These are phyloP conservation scores for Boletus vermiculosoides DNA, from an alignment of 768 basidiomycete genomes.

Conservation along the genomic window DNA sequence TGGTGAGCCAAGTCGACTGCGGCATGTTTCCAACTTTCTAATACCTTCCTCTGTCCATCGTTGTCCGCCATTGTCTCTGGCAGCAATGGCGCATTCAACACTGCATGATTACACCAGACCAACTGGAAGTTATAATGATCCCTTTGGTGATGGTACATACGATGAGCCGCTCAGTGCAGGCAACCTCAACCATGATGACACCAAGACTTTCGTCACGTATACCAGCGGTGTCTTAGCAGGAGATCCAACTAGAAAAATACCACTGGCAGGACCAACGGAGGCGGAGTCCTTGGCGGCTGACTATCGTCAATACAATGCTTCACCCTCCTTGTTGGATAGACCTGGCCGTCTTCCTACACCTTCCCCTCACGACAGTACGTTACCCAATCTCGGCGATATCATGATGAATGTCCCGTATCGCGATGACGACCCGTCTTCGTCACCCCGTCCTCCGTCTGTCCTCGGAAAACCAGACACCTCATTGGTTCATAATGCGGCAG, in stretches of 20 bases:
- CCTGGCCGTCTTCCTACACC: slow-evolving; percentile 19
- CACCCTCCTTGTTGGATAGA: slow-evolving; percentile 12
- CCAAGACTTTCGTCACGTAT: slow-evolving; percentile 18
- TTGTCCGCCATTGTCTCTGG: slow-evolving; percentile 21
- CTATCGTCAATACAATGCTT: slow-evolving; percentile 24
- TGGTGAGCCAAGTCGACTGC: background rate
- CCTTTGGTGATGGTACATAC: slow-evolving; percentile 26
- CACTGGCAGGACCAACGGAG: slow-evolving; percentile 15
- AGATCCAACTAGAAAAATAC: slow-evolving; percentile 8
- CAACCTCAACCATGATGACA: slow-evolving; percentile 17
- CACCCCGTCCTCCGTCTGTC: slow-evolving; percentile 12
- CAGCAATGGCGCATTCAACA: slow-evolving; percentile 25
- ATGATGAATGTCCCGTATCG: slow-evolving; percentile 18
- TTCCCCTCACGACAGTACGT: slow-evolving; percentile 9
- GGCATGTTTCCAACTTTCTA: background rate
- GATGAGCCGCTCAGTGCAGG: slow-evolving; percentile 22
- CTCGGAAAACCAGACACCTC: slow-evolving; percentile 31
- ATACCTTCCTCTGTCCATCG: slow-evolving; percentile 1
- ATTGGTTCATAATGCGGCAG: slow-evolving; percentile 49
- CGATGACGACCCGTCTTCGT: slow-evolving; percentile 21
- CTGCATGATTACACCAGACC: slow-evolving; percentile 10
- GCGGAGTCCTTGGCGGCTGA: slow-evolving; percentile 27
- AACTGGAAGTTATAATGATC: slow-evolving; percentile 19
- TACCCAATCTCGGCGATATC: slow-evolving; percentile 3
- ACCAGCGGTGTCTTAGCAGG: slow-evolving; percentile 21